These are phyloP conservation scores for Fusarium mangiferae DNA, from an alignment of 2,329 filamentous ascomycete species.

Conservation along the genomic window DNA sequence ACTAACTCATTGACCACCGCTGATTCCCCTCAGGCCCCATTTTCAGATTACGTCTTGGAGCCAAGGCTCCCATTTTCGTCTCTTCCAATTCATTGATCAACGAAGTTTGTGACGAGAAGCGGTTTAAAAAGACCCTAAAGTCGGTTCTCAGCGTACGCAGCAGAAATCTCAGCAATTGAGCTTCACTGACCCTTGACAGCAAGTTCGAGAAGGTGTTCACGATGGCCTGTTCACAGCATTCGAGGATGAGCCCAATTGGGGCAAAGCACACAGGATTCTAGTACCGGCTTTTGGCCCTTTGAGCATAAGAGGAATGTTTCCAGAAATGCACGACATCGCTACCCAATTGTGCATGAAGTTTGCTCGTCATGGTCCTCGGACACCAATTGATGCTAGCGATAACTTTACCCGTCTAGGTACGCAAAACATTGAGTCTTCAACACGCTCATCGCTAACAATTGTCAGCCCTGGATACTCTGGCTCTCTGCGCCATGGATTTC, in stretches of 20 bases:
- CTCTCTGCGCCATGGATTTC: slow-evolving; percentile 75
- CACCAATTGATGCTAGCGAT: slow-evolving; percentile 68
- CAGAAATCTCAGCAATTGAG: neutral
- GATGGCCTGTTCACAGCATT: slow-evolving; percentile 74
- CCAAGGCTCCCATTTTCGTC: slow-evolving; percentile 54
- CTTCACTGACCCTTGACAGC: slow-evolving; percentile 25
- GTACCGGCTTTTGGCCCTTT: slow-evolving; percentile 77
- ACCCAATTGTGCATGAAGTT: slow-evolving; percentile 74
- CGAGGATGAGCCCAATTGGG: slow-evolving; percentile 70
- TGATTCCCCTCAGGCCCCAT: slow-evolving; percentile 32
- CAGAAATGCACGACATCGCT: slow-evolving; percentile 75
- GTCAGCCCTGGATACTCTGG: slow-evolving; percentile 74
- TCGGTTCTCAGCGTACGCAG: slow-evolving; percentile 55
- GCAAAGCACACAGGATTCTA: slow-evolving; percentile 71
- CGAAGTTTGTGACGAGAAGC: slow-evolving; percentile 72
- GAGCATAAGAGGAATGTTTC: slow-evolving; percentile 74
- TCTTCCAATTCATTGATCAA: slow-evolving; percentile 66
- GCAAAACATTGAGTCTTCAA: neutral
- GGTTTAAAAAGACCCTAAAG: slow-evolving; percentile 69
- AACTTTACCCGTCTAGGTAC: slow-evolving; percentile 73
- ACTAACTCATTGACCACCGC: neutral
- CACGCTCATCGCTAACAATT: neutral
- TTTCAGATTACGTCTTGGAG: slow-evolving; percentile 32
- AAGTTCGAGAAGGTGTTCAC: slow-evolving; percentile 69
- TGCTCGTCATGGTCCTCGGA: slow-evolving; percentile 68